A percentile compares a stretch with the other conserved stretches of the same genome.
Conservation (phyloP, 305 asterid species). For the Ilex paraguariensis region DNA sequence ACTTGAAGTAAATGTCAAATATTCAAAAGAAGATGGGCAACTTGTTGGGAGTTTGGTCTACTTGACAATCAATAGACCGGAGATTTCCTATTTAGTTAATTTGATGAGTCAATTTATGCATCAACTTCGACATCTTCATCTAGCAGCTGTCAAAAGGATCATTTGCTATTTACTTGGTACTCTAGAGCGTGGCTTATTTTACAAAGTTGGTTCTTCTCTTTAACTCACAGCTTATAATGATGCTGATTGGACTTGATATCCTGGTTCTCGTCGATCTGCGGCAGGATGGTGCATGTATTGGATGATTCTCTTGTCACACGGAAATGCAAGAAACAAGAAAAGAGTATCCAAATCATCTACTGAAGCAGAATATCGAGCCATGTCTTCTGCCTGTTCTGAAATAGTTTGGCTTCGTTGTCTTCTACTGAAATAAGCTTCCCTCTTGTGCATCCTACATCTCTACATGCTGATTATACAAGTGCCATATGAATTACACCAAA, state of each 20-base stretch:
- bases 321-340: not conserved
- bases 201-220: not conserved
- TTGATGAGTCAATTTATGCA: not conserved
- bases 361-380: slow-evolving; percentile 7
- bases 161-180: not conserved
- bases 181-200: not conserved
- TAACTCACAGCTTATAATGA: not conserved
- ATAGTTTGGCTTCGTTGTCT: slow-evolving; percentile 2
- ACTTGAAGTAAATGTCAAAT: not conserved
- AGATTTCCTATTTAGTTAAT: slow-evolving; percentile 2
- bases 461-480: slow-evolving; percentile 1
- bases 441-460: not conserved
- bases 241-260: slow-evolving; percentile 1
- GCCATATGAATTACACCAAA: not conserved
- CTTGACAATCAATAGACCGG: not conserved
- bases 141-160: not conserved
- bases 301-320: not conserved
- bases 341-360: not conserved
- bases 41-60: slow-evolving; percentile 2
- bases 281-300: not conserved
- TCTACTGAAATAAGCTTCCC: not conserved
- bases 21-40: not conserved
- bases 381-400: not conserved
- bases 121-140: not conserved
- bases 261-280: not conserved